Base-by-base conservation (phyloP, 495 filamentous ascomycete genomes). In the Penicillium ochrochloron region DNA sequence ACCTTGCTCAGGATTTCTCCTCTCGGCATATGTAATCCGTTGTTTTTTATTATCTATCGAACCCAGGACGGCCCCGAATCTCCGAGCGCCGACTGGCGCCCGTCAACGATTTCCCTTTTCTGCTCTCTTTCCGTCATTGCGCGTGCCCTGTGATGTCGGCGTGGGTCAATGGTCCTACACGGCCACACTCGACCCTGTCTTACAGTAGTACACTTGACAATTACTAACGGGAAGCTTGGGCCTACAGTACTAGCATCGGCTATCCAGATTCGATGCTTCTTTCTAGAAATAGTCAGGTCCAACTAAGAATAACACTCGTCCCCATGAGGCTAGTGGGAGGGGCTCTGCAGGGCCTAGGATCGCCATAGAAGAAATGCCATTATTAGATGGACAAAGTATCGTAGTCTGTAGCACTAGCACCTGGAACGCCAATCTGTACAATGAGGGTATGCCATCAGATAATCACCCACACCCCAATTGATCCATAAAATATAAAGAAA, bases 161-260 rank as follows among this genome's bases (percentile, higher is more conserved):
- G 67, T 67, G 67, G 67, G 64, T 70, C 64, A 21, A 55, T 60
- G 61, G 66, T 63, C 66, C 59, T 65, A 57, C 55, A 63, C 50
- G 62, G 66, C 62, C 66, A 65, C 62, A 42, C 48, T 56, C 57
- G 54, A 46, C 62, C 51, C 19, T 34, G 41, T 41, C 51, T 41
- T 56, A 25, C 44, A 5, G 31, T 33, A 9, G 31, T 33, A 9
- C 31, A 33, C 5, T 33, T 2, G 12, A 23, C 9, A 25, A 60
- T 57, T 55, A 56, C 23, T 65, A 57, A 50, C 35, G n/a, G 31
- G 52, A 23, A 29, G 27, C 19, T 59, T 33, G 53, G 52, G 21
- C 19, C n/a, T 15, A 42, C 57, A 27, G 41, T 19, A n/a, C 41
- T 44, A n/a, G 8, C 19, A 44, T 21, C 44, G 44, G 10, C 5